Evolutionary conservation across 129 eudicot genomes (phyloP), one percentile per base, ranked within the genome.

Genomic region (Flaveria trinervia): DNA sequence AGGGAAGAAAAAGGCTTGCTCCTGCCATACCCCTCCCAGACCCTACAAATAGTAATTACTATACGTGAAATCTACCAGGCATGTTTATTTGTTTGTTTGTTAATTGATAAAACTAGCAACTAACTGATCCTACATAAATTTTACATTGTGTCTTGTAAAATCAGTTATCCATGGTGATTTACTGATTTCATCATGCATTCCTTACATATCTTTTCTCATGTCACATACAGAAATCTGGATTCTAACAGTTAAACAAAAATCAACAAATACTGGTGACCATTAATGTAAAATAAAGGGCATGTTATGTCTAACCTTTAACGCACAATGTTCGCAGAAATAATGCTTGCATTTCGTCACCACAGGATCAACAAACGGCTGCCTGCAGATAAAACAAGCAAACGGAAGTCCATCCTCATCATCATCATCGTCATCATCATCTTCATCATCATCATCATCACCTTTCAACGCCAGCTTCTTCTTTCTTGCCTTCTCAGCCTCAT

Each of bases 241-340:
- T 22, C 36, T n/a, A 14, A 6, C 23, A 59, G 25, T 73, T 57
- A 49, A 33, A 25, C 22, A 20, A 5, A 50, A 28, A 44, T 43
- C 71, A 6, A 55, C 16, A 41, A 56, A 16, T 17, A 9, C 41
- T 5, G 43, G 16, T 51, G 30, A 52, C 30, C 14, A 52, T 5
- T 44, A 48, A 51, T 3, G 39, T 55, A 41, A 70, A 72, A 65
- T 41, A 41, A 9, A 41, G 28, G 7, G 49, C 25, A 54, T 2
- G 26, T 18, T 62, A 4, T 39, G 28, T 55, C 74, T 52, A 77
- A 91, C 99, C 97, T 91, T 94, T 77, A 94, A 81, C 20, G 97
- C 99, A 83, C 99, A 94, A 74, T 94, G 99, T 88, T 91, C 96
- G 54, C 99, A 94, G 80, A 91, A 94, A 81, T 94, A 94, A 81